phyloP scores from a whole-genome alignment of 805 yeast genomes.

The Kodamaea fukazawae region DNA sequence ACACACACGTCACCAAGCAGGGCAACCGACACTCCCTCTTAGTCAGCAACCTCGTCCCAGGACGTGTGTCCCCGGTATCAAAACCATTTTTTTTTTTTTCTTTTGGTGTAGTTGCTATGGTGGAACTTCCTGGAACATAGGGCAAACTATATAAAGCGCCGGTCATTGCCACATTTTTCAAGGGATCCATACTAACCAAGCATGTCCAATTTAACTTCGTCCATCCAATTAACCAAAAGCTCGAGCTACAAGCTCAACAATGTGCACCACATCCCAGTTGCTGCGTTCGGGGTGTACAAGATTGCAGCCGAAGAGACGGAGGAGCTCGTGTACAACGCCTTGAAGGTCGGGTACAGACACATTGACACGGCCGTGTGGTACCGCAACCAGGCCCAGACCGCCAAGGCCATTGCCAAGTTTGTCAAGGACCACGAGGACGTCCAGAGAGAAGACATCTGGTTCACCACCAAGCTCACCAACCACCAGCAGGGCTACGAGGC shows the following conservation, averaged over 20 bases:
- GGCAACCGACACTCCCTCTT: too few relatives aligned
- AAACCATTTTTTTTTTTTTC: too few relatives aligned
- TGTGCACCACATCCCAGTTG: slow-evolving; percentile 53
- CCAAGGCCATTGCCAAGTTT: slow-evolving; percentile 56
- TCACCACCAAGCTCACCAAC: slow-evolving; percentile 34
- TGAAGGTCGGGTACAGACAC: slow-evolving; percentile 67
- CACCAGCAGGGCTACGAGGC: slow-evolving; percentile 35
- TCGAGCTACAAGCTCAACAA: slow-evolving; percentile 47
- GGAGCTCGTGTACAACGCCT: slow-evolving; percentile 52
- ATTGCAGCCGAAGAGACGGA: slow-evolving; percentile 38
- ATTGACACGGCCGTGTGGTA: slow-evolving; percentile 72
- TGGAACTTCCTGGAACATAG: too few relatives aligned
- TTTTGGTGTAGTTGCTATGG: too few relatives aligned
- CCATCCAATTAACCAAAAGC: slow-evolving; percentile 34
- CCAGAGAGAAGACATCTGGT: slow-evolving; percentile 33
- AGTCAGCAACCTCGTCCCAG: too few relatives aligned
- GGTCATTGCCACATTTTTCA: too few relatives aligned
- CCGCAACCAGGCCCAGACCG: slow-evolving; percentile 60
- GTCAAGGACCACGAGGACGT: slow-evolving; percentile 41
- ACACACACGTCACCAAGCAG: too few relatives aligned
- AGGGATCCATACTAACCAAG: too few relatives aligned
- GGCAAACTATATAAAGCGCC: too few relatives aligned
- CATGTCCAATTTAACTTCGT: slow-evolving; percentile 36
- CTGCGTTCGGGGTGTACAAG: slow-evolving; percentile 56
- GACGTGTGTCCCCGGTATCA: too few relatives aligned